Evolutionary conservation across 192 early-diverging fungal species (phyloP).

Genomic region (Backusella australiensis): DNA sequence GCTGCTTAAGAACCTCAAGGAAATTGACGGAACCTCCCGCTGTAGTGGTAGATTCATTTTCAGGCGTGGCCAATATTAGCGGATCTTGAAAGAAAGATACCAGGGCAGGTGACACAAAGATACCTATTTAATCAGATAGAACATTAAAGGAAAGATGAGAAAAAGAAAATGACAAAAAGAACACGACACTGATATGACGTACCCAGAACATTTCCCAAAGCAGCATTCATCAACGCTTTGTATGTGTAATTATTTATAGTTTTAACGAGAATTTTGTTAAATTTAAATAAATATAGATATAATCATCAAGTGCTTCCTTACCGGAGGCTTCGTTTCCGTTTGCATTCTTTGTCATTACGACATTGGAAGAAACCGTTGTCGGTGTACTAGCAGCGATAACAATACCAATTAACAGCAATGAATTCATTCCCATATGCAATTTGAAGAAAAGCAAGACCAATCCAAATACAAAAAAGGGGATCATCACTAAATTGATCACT

Average conservation of each 20-base stretch:
- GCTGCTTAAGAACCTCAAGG: conserved; percentile 46
- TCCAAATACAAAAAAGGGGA: conserved; percentile 60
- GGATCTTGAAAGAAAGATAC: conserved; percentile 47
- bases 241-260: not conserved
- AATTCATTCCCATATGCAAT: conserved; percentile 44
- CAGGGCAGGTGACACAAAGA: conserved; percentile 56
- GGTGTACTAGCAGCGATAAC: conserved; percentile 64
- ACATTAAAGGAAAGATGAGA: not conserved
- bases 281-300: not conserved
- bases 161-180: not conserved
- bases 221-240: conserved; percentile 62
- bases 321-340: conserved; percentile 60
- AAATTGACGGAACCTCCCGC: conserved; percentile 41
- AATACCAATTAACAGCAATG: conserved; percentile 56
- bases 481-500: conserved; percentile 53
- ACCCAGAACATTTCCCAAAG: conserved; percentile 59
- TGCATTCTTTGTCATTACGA: conserved; percentile 73
- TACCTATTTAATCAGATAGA: conserved; percentile 19
- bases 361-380: conserved; percentile 76
- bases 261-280: not conserved
- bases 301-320: conserved; percentile 3
- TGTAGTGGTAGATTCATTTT: conserved; percentile 15
- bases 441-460: conserved; percentile 50
- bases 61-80: conserved; percentile 11
- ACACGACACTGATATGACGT: not conserved